phyloP scores from a whole-genome alignment of 305 asterid genomes.

The Ajuga reptans region DNA sequence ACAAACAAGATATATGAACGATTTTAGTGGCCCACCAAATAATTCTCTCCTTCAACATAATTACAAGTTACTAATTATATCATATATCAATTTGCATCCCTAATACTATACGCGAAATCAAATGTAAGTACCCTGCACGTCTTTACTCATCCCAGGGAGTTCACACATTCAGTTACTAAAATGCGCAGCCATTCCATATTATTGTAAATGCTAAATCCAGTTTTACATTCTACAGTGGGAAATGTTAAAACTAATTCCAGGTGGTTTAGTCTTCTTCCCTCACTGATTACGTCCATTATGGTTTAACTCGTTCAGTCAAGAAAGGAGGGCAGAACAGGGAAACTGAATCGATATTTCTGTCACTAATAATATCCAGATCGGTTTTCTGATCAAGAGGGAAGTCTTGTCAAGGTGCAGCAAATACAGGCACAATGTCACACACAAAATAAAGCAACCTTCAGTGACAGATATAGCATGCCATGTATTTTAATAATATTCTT shows the following conservation, averaged over 20 bases:
- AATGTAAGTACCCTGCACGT: not conserved
- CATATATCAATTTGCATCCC: not conserved
- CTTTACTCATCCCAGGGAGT: not conserved
- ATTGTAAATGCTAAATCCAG: no score
- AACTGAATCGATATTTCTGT: not conserved
- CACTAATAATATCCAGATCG: not conserved
- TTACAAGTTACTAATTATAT: not conserved
- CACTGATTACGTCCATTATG: not conserved
- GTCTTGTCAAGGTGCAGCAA: not conserved
- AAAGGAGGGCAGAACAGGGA: not conserved
- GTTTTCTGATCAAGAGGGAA: not conserved
- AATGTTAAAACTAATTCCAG: not conserved
- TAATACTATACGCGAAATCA: not conserved
- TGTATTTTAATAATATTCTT: slow-evolving; percentile 3
- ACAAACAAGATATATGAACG: not conserved
- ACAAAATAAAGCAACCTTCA: not conserved
- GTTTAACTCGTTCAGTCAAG: slow-evolving; percentile 7
- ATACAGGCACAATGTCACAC: not conserved
- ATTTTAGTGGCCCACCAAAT: not conserved
- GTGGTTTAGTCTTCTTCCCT: not conserved
- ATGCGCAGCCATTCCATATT: not conserved
- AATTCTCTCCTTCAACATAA: not conserved
- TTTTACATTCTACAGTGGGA: not conserved
- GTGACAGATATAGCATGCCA: not conserved
- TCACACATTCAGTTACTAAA: not conserved